These are phyloP conservation scores for Camellia japonica DNA, from an alignment of 148 eudicot genomes.

Conservation along the genomic window DNA sequence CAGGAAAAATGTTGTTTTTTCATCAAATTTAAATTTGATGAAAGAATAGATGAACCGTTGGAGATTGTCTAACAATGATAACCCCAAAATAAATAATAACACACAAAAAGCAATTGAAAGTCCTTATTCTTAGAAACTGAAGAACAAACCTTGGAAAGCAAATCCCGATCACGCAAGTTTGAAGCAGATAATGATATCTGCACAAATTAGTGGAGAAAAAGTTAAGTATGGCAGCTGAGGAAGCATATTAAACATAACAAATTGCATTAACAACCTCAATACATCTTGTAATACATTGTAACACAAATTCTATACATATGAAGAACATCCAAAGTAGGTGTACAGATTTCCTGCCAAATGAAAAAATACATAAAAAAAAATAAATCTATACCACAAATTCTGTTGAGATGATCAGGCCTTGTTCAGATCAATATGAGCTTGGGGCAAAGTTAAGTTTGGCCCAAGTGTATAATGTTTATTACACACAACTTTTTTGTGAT, in stretches of 20 bases:
- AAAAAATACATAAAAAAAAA: not conserved
- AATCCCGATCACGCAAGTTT: constrained; percentile 73
- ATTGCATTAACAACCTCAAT: not conserved
- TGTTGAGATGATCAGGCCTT: not conserved
- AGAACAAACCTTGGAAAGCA: constrained; percentile 85
- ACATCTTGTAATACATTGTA: not conserved
- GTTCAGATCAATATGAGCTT: not conserved
- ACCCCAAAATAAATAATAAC: not conserved
- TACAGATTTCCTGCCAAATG: not conserved
- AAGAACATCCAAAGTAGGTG: not conserved
- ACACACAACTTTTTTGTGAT: too few relatives aligned
- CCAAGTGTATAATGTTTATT: not conserved
- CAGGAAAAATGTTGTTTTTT: too few relatives aligned
- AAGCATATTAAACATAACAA: constrained; percentile 8
- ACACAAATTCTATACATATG: not conserved
- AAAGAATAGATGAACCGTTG: too few relatives aligned
- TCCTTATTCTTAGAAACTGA: constrained; percentile 8
- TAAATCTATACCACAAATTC: not conserved
- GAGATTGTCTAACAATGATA: too few relatives aligned
- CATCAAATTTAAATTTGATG: too few relatives aligned
- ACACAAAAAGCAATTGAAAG: not conserved
- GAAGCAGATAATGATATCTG: constrained; percentile 91
- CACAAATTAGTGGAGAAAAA: constrained; percentile 16
- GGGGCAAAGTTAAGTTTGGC: not conserved
- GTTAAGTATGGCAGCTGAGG: constrained; percentile 3